Percentiles rank a stretch among this genome's conserved stretches.
Conservation (phyloP, 1,139 yeast genomes). For the Candida sp. region DNA sequence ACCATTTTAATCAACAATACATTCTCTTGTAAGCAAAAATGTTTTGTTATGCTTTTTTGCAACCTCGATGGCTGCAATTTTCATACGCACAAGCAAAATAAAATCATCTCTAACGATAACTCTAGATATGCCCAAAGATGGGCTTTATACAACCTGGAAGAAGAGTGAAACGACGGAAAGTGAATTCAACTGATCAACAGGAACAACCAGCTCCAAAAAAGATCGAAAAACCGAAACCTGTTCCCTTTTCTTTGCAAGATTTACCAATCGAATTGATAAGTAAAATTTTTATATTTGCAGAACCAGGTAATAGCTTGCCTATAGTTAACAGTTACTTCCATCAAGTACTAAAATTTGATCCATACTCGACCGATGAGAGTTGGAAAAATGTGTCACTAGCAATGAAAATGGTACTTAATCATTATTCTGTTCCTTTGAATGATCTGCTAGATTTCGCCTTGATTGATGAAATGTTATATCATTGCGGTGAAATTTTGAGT, state of each 20-base stretch:
- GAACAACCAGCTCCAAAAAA: not conserved
- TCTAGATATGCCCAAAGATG: constrained; percentile 13
- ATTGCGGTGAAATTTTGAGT: constrained; percentile 4
- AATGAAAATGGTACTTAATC: constrained; percentile 11
- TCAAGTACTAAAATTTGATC: constrained; percentile 12
- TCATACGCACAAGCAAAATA: not conserved
- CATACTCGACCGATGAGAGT: constrained; percentile 1
- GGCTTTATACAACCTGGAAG: constrained; percentile 31
- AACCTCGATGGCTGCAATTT: not conserved
- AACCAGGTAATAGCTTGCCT: constrained; percentile 19
- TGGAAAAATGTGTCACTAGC: constrained; percentile 16
- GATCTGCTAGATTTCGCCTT: constrained; percentile 8
- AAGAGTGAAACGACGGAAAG: constrained; percentile 7
- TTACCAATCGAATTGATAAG: constrained; percentile 32
- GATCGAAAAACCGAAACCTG: not conserved
- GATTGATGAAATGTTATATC: constrained; percentile 7
- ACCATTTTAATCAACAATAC: too few relatives aligned
- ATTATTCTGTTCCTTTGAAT: constrained; percentile 20
- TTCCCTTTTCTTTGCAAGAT: constrained; percentile 8
- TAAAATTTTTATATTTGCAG: constrained; percentile 26
- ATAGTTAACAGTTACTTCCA: constrained; percentile 1
- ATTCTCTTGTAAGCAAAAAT: not conserved
- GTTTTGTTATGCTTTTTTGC: not conserved
- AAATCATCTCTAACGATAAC: not conserved
- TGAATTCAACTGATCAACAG: not conserved